A percentile compares a stretch with the other conserved stretches of the same genome.
Conservation (phyloP, 139 green algal species). For the Zygnema cylindricum region DNA sequence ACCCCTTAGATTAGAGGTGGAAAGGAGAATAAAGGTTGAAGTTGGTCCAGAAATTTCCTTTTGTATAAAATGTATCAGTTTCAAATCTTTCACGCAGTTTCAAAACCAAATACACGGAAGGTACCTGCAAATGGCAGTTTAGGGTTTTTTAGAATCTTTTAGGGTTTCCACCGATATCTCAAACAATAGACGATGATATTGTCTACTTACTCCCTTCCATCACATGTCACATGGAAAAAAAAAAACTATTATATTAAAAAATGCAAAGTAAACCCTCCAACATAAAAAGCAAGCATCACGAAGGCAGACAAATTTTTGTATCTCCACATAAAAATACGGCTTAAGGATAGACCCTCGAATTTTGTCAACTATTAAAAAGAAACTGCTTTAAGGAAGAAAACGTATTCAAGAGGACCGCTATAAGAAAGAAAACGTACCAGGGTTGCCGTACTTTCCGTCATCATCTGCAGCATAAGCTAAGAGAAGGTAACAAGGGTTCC, state of each 20-base stretch:
- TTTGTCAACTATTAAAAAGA: not conserved
- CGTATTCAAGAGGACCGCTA: not conserved
- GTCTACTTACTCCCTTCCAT: too few relatives aligned
- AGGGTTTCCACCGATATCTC: too few relatives aligned
- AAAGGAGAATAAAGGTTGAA: too few relatives aligned
- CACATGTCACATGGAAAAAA: too few relatives aligned
- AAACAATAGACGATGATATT: too few relatives aligned
- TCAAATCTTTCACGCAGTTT: not conserved
- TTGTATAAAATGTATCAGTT: too few relatives aligned
- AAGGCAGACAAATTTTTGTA: not conserved
- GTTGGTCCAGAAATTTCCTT: too few relatives aligned
- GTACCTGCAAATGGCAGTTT: too few relatives aligned
- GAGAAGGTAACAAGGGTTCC: slow-evolving; percentile 33
- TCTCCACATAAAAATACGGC: not conserved
- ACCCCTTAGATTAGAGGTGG: too few relatives aligned
- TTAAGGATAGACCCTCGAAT: not conserved
- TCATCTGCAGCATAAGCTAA: slow-evolving; percentile 44
- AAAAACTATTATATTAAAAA: not conserved
- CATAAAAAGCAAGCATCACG: not conserved
- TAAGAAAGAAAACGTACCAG: not conserved
- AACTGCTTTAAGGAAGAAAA: not conserved
- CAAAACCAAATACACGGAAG: slow-evolving; percentile 22
- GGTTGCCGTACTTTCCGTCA: not conserved
- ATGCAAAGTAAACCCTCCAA: not conserved
- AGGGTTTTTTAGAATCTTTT: too few relatives aligned